Percentiles rank a stretch among this genome's conserved stretches.
Evolutionary conservation across 2,329 filamentous ascomycete species (phyloP).

Genomic region (Tricladium varicosporioides): DNA sequence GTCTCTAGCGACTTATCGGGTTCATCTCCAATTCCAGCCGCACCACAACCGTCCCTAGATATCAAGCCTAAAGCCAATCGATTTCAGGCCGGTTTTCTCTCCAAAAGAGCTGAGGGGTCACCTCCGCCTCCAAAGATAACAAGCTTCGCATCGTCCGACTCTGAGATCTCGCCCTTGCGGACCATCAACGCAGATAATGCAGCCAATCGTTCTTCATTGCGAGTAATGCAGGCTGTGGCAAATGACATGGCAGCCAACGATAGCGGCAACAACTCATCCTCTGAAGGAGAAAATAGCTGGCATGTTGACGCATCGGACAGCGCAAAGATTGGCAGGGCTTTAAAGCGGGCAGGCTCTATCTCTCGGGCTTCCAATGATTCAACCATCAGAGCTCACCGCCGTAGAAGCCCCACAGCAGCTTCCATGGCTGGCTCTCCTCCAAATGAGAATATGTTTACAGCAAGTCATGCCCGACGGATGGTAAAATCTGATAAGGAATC

Average conservation of each 20-base stretch:
- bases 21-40: conserved; percentile 54
- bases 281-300: conserved; percentile 32
- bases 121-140: conserved; percentile 59
- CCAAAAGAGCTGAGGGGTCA: conserved; percentile 62
- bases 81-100: conserved; percentile 86
- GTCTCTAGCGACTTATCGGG: conserved; percentile 39
- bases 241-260: conserved; percentile 28
- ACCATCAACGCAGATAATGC: conserved; percentile 49
- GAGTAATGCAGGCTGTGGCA: conserved; percentile 33
- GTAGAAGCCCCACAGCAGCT: conserved; percentile 42
- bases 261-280: conserved; percentile 37
- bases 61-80: conserved; percentile 66
- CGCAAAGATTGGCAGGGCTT: conserved; percentile 30
- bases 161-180: conserved; percentile 55
- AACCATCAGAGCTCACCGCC: conserved; percentile 22
- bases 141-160: conserved; percentile 54
- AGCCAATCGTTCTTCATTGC: conserved; percentile 43
- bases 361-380: conserved; percentile 30
- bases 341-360: conserved; percentile 32
- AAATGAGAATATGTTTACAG: conserved; percentile 61
- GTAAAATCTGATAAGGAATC: conserved; percentile 58
- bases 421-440: conserved; percentile 52
- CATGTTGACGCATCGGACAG: conserved; percentile 28
- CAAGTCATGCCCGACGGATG: conserved; percentile 65
- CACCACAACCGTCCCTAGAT: conserved; percentile 57